Base-by-base conservation (phyloP, 2,329 filamentous ascomycete species). In the Fusarium nurragi region DNA sequence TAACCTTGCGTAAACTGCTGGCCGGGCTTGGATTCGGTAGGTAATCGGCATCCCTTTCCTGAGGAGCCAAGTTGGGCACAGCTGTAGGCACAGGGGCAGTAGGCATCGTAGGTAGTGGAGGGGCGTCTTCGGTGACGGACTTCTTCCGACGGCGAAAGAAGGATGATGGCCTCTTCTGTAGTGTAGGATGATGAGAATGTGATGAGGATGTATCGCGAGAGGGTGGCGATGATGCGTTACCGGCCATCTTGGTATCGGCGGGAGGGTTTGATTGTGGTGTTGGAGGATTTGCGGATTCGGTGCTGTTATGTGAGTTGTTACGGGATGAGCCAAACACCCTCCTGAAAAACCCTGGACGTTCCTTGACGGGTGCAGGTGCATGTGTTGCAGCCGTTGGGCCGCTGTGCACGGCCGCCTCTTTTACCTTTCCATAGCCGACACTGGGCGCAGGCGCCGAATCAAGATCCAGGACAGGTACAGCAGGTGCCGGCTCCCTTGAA, bases 61-160 rank as follows among this genome's bases (percentile, higher is more conserved):
- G 54, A 11, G 75, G 67, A 25, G 77, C 54, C 30, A 75, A 74
- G 41, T 78, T 69, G 4, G 77, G 71, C 10, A 77, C 71, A 38
- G 78, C 67, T 25, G 74, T 70, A 21, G 81, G 77, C 47, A 80
- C 66, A 2, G 79, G 77, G 8, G 78, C 77, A 70, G 77, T 79
- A 60, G 74, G 82, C 58, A 76, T 83, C 28, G 77, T 70, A 1
- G 84, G 85, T 26, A 89, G 77, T 10, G 90, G 88, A 30, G 90
- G 88, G 36, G 84, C 84, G 21, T 86, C 83, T 64, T 96, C 93
- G 14, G 88, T 86, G 30, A 93, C 78, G 6, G 94, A 97, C 84
- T 94, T 96, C 85, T 98, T 98, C 64, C 94, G 87, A 59, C 95
- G 86, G 63, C 95, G 87, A 80, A 98, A 98, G 79, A 99, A 98